These are phyloP conservation scores for Neckera pumila DNA, from an alignment of 225 moss, liverwort and hornwort species.

Conservation along the genomic window DNA sequence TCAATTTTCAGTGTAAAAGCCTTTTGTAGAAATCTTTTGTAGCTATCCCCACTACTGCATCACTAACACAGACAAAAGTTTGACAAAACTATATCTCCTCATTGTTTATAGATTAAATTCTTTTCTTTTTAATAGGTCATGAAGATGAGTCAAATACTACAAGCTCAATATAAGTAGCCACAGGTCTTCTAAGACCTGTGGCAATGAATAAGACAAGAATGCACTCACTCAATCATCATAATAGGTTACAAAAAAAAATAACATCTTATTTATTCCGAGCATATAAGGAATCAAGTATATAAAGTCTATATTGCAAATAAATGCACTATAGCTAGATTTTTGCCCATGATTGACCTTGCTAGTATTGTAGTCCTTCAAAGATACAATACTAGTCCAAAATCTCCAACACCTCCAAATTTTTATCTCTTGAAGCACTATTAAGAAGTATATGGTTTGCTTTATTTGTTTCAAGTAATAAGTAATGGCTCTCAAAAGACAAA, in stretches of 20 bases:
- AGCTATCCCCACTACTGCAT: neutral
- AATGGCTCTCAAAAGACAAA: neutral
- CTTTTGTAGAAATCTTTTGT: neutral
- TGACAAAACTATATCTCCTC: neutral
- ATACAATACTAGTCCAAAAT: neutral
- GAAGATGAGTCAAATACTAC: neutral
- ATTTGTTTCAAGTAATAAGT: neutral
- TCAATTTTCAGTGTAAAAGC: neutral
- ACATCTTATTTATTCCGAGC: fast-evolving
- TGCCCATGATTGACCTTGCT: neutral
- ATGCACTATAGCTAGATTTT: neutral
- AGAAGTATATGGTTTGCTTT: neutral
- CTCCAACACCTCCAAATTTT: neutral
- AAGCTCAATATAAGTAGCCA: neutral
- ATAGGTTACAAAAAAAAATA: neutral
- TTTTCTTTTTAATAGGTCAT: neutral
- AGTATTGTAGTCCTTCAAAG: no score
- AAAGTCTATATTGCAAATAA: neutral
- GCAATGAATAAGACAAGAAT: neutral
- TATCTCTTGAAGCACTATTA: neutral
- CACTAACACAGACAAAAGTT: neutral
- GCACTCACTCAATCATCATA: neutral
- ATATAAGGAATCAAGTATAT: neutral
- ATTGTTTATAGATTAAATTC: neutral
- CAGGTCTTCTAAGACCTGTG: neutral